phyloP scores from a whole-genome alignment of 2,329 filamentous ascomycete genomes.

The Elsinoe ampelina region DNA sequence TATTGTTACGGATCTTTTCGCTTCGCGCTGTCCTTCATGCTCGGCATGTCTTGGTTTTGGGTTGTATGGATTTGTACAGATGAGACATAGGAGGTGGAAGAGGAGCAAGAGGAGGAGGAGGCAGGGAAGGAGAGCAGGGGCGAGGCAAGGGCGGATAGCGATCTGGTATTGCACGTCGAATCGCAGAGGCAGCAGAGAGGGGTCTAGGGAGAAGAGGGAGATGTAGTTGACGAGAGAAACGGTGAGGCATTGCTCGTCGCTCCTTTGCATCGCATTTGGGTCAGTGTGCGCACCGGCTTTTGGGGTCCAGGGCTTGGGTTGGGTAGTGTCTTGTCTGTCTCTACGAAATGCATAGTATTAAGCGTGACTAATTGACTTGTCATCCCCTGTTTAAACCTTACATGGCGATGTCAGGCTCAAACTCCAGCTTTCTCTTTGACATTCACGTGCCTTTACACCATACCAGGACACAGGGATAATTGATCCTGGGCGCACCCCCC shows the following conservation, averaged over 20 bases:
- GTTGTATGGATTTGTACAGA: neutral
- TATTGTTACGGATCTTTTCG: neutral
- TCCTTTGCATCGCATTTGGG: neutral
- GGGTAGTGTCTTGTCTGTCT: conserved; percentile 4
- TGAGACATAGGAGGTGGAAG: neutral
- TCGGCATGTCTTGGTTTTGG: neutral
- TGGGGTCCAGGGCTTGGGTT: neutral
- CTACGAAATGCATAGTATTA: neutral
- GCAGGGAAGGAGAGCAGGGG: neutral
- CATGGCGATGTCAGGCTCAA: too few species aligned
- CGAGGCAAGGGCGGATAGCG: neutral
- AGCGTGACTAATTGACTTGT: too few species aligned
- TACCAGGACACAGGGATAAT: too few species aligned
- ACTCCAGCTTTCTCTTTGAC: too few species aligned
- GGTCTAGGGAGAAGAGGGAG: neutral
- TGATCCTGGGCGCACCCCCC: too few species aligned
- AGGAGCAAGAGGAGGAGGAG: neutral
- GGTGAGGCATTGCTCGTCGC: neutral
- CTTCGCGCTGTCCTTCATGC: neutral
- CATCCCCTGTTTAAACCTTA: too few species aligned
- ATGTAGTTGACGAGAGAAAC: neutral
- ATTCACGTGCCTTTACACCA: too few species aligned
- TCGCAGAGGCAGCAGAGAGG: neutral
- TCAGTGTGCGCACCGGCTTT: too few species aligned
- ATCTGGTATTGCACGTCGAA: neutral